These are phyloP conservation scores for Kwoniella sp. DNA, from an alignment of 768 basidiomycete species.

Conservation along the genomic window DNA sequence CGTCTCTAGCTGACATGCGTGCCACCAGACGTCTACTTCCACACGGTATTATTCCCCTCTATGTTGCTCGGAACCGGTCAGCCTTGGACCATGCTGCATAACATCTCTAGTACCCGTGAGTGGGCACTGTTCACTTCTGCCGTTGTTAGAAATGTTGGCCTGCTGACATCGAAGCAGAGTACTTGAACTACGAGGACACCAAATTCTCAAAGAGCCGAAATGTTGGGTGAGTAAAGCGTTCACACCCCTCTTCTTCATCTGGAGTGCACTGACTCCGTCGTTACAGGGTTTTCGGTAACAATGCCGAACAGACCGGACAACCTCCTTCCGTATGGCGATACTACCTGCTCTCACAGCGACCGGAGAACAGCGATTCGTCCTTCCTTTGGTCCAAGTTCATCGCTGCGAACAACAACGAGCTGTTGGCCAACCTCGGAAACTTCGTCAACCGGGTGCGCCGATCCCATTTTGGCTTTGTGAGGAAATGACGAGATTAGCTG, in stretches of 20 bases:
- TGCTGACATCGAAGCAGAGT: conserved; percentile 64
- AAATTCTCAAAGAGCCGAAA: conserved; percentile 98
- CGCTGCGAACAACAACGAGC: conserved; percentile 84
- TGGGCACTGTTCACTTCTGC: neutral
- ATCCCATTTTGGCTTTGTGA: too few species aligned
- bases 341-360: conserved; percentile 86
- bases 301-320: conserved; percentile 88
- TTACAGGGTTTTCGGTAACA: conserved; percentile 79
- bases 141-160: neutral
- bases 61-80: conserved; percentile 85
- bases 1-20: conserved; percentile 4
- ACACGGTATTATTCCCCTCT: conserved; percentile 91
- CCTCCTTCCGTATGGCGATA: conserved; percentile 96
- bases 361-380: conserved; percentile 90
- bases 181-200: conserved; percentile 95
- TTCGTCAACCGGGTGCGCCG: conserved; percentile 79
- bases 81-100: conserved; percentile 90
- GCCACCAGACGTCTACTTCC: conserved; percentile 76
- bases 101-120: conserved; percentile 90
- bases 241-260: neutral
- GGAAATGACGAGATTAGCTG: neutral
- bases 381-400: conserved; percentile 97
- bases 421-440: conserved; percentile 97
- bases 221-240: conserved; percentile 64
- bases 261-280: conserved; percentile 11